Conservation (phyloP, 306 rosid genomes). For the Pterocarpus santalinus region DNA sequence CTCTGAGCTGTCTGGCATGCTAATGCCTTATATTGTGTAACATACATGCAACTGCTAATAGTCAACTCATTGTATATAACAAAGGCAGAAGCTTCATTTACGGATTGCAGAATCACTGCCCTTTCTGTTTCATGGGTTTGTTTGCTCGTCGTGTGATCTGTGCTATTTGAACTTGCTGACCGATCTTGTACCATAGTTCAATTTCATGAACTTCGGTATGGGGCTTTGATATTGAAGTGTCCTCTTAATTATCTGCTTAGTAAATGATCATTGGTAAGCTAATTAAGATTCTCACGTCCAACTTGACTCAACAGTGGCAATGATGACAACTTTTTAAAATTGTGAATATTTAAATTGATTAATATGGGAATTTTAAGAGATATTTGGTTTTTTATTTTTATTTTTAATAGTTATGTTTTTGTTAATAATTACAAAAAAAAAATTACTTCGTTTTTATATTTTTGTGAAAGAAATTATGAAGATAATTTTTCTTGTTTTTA, state of each 20-base stretch:
- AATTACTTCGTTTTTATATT: no score
- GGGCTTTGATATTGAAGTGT: neutral
- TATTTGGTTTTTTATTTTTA: no score
- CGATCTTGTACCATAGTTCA: neutral
- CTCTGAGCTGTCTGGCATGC: neutral
- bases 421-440: no score
- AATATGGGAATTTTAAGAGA: no score
- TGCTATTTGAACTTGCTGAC: neutral
- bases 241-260: neutral
- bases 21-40: constrained; percentile 36
- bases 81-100: constrained; percentile 28
- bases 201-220: neutral
- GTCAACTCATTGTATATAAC: constrained; percentile 30
- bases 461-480: no score
- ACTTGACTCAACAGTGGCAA: neutral
- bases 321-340: no score
- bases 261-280: neutral
- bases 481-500: no score
- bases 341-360: no score
- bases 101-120: constrained; percentile 5
- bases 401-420: no score
- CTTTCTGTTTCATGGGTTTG: neutral
- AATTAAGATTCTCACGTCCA: neutral
- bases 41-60: constrained; percentile 29
- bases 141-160: neutral